Evolutionary conservation across 176 grass and related monocot genomes (phyloP).

Genomic region (Lolium perenne): DNA sequence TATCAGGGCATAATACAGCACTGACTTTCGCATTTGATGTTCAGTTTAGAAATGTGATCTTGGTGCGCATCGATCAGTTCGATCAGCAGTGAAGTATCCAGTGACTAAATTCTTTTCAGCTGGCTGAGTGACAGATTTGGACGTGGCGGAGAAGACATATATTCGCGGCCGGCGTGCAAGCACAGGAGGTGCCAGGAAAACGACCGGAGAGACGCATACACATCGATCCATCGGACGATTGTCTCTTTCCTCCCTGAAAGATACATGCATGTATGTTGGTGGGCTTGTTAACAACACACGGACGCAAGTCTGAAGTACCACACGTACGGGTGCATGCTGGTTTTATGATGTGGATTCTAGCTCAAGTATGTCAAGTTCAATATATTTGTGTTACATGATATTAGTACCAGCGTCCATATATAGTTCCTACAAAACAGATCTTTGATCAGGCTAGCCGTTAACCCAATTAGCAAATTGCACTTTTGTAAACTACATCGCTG

Average conservation of each 20-base stretch:
- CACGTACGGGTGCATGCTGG: too few relatives aligned
- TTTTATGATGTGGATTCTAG: too few relatives aligned
- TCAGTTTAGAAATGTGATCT: background rate
- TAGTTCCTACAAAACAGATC: too few relatives aligned
- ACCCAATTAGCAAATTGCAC: too few relatives aligned
- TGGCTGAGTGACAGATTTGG: constrained; percentile 45
- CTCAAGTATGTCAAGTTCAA: too few relatives aligned
- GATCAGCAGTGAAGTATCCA: constrained; percentile 25
- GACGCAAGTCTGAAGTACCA: too few relatives aligned
- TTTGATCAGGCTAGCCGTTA: too few relatives aligned
- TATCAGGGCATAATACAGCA: background rate
- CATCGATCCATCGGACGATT: background rate
- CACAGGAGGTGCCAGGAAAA: constrained; percentile 29
- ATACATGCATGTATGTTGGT: too few relatives aligned
- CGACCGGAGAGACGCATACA: background rate
- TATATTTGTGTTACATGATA: too few relatives aligned
- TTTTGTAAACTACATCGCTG: too few relatives aligned
- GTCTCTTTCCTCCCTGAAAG: background rate
- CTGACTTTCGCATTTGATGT: background rate
- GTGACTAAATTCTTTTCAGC: background rate
- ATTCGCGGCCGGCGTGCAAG: constrained; percentile 11
- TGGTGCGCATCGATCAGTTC: background rate
- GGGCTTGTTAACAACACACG: too few relatives aligned
- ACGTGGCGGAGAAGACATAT: constrained; percentile 37
- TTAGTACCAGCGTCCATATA: too few relatives aligned